These are phyloP conservation scores for Globisporangium parvum DNA, from an alignment of 352 stramenopile genomes.

Conservation along the genomic window DNA sequence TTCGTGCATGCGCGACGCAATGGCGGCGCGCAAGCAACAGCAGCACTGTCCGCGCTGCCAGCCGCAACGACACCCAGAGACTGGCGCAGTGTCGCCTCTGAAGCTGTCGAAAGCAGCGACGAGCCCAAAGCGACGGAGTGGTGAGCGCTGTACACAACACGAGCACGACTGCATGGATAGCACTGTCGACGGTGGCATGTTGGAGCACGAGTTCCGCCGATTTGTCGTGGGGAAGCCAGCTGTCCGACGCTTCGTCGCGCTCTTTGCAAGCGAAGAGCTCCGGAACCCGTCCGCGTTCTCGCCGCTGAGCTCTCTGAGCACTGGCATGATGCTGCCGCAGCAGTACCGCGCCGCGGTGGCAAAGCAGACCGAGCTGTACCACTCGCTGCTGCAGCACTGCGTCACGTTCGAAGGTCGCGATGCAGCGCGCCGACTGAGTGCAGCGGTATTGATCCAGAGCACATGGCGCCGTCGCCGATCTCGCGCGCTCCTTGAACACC, in stretches of 20 bases:
- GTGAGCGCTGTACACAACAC: too few species aligned
- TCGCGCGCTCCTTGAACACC: constrained; percentile 15
- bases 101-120: not conserved
- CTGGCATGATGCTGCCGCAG: constrained; percentile 9
- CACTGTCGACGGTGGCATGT: constrained; percentile 7
- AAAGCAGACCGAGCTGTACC: constrained; percentile 36
- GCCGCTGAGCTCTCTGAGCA: constrained; percentile 9
- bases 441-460: constrained; percentile 52
- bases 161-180: not conserved
- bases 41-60: not conserved
- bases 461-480: constrained; percentile 57
- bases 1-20: constrained; percentile 12
- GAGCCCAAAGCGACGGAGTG: not conserved
- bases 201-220: constrained; percentile 21
- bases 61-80: not conserved
- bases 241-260: constrained; percentile 37
- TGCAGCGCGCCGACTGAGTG: constrained; percentile 25
- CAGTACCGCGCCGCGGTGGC: constrained; percentile 10
- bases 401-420: constrained; percentile 47
- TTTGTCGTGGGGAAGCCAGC: constrained; percentile 30
- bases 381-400: constrained; percentile 32
- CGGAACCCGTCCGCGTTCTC: constrained; percentile 59
- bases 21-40: not conserved
- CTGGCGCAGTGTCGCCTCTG: not conserved
- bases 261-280: constrained; percentile 55